phyloP scores from a whole-genome alignment of 768 basidiomycete genomes.

The Clitopilus passeckerianus region DNA sequence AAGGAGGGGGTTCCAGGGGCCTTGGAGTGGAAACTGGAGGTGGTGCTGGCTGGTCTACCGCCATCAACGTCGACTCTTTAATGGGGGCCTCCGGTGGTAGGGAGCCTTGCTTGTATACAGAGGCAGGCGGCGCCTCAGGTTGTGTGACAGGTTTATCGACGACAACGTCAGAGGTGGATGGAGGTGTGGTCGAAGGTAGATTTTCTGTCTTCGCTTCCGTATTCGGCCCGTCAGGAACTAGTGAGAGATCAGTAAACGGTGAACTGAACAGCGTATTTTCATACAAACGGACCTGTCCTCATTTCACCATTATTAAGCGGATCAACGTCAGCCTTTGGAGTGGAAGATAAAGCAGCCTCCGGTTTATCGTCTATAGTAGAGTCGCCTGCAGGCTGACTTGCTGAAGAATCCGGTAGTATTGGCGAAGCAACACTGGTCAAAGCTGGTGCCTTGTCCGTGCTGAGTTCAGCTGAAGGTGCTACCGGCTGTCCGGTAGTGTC shows the following conservation, averaged over 20 bases:
- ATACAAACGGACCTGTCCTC: not conserved
- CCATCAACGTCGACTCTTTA: conserved; percentile 7
- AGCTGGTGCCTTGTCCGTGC: not conserved
- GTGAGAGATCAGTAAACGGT: not conserved
- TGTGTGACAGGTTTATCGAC: not conserved
- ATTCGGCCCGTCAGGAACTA: not conserved
- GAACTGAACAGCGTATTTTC: not conserved
- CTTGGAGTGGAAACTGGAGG: conserved; percentile 7
- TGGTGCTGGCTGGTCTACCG: conserved; percentile 8
- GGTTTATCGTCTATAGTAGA: not conserved
- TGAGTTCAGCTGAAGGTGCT: not conserved
- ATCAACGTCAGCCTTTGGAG: not conserved
- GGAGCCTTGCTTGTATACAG: conserved; percentile 3
- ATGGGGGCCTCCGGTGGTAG: not conserved
- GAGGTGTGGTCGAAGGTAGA: not conserved
- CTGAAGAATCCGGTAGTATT: not conserved
- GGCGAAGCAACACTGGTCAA: not conserved
- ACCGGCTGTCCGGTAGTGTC: not conserved
- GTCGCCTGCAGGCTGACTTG: not conserved
- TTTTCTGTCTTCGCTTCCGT: not conserved
- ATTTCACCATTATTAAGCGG: not conserved
- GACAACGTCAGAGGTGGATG: not conserved
- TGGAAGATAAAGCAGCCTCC: not conserved
- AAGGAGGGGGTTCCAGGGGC: not conserved
- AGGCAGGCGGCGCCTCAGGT: not conserved